Conservation (phyloP, 176 grass and related monocot species). For the Raddia distichophylla region DNA sequence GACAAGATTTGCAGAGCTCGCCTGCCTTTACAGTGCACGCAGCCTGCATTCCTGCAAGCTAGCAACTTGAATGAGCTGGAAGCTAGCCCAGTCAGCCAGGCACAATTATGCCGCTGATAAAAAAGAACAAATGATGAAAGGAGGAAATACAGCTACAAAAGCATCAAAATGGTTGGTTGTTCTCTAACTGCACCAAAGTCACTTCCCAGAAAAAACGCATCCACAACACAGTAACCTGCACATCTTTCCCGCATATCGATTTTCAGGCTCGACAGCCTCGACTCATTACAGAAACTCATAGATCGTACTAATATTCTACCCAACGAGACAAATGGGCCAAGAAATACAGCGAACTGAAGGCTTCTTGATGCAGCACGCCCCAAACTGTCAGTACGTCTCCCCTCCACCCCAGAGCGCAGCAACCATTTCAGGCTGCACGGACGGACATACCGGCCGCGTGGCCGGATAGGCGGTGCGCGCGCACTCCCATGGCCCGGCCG, state of each 20-base stretch:
- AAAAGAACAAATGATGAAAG: slow-evolving; percentile 33
- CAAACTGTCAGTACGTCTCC: background rate
- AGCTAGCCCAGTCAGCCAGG: slow-evolving; percentile 34
- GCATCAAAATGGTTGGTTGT: slow-evolving; percentile 21
- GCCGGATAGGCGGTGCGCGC: background rate
- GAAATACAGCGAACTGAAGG: background rate
- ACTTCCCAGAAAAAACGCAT: background rate
- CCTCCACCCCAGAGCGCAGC: background rate
- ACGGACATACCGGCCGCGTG: background rate
- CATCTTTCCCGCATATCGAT: background rate
- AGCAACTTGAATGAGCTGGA: slow-evolving; percentile 48
- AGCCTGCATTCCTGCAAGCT: slow-evolving; percentile 33
- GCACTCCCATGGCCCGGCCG: background rate
- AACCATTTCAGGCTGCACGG: slow-evolving; percentile 20
- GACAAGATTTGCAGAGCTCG: slow-evolving; percentile 43
- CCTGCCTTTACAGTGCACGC: slow-evolving; percentile 49
- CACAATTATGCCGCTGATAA: slow-evolving; percentile 44
- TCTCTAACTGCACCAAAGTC: background rate
- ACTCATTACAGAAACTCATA: background rate
- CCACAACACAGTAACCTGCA: background rate
- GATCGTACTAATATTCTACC: background rate
- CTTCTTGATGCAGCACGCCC: background rate
- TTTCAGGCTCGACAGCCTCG: background rate
- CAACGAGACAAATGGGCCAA: background rate
- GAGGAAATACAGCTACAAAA: slow-evolving; percentile 25